Conservation (phyloP, 495 filamentous ascomycete species). For the Viridothelium virens region DNA sequence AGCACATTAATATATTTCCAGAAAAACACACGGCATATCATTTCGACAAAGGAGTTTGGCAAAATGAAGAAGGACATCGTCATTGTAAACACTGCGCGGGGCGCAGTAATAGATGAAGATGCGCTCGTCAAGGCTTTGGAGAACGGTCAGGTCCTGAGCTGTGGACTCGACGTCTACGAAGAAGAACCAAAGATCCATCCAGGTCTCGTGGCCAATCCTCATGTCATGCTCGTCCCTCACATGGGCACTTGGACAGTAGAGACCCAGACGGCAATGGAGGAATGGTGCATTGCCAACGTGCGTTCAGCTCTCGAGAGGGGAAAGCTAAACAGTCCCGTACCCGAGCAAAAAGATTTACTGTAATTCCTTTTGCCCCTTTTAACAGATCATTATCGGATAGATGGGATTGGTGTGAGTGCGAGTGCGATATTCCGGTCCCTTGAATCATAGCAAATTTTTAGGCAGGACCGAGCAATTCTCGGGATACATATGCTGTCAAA, state of each 20-base stretch:
- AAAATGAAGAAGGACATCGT: slow-evolving; percentile 65
- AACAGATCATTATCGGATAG: not conserved
- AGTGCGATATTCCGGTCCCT: no score
- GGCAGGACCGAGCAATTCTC: no score
- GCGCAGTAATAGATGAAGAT: slow-evolving; percentile 63
- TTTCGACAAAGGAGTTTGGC: slow-evolving; percentile 53
- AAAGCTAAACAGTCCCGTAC: slow-evolving; percentile 49
- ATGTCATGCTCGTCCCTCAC: slow-evolving; percentile 58
- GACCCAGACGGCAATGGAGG: slow-evolving; percentile 59
- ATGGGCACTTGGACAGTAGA: slow-evolving; percentile 63
- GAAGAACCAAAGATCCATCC: slow-evolving; percentile 59
- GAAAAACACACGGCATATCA: slow-evolving; percentile 59
- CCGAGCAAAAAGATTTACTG: slow-evolving; percentile 41
- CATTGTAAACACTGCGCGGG: slow-evolving; percentile 64
- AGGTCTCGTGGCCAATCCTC: slow-evolving; percentile 50
- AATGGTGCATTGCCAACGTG: slow-evolving; percentile 56
- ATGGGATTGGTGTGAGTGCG: not conserved
- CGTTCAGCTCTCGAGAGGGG: slow-evolving; percentile 47
- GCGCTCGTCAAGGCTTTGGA: slow-evolving; percentile 58
- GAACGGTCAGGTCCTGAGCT: slow-evolving; percentile 51
- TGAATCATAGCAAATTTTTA: no score
- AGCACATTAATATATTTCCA: slow-evolving; percentile 26
- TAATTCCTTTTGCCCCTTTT: no score
- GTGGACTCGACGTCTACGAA: slow-evolving; percentile 63
- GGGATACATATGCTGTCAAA: no score